phyloP scores from a whole-genome alignment of 1,284 basidiomycete species.

The Tilletia indica region DNA sequence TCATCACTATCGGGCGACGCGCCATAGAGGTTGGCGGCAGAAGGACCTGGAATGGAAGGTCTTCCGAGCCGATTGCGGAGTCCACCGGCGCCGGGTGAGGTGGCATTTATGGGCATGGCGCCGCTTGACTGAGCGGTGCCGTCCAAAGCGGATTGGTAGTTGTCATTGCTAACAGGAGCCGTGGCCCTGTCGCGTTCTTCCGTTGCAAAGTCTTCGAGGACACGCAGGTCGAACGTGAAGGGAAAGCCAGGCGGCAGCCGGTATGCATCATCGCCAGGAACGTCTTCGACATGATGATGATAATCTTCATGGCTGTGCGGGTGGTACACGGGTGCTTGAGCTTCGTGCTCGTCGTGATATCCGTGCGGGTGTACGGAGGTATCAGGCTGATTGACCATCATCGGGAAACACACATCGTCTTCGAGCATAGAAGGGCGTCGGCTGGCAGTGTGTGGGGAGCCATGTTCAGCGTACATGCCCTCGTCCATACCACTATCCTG shows the following conservation, averaged over 20 bases:
- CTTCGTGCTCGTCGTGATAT: conserved; percentile 20
- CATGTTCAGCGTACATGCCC: conserved; percentile 17
- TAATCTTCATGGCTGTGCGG: conserved; percentile 12
- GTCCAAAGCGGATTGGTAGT: neutral
- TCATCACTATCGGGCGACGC: conserved; percentile 49
- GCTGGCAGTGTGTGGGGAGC: conserved; percentile 30
- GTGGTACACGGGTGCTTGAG: neutral
- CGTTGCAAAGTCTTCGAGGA: conserved; percentile 46
- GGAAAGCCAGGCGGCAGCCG: conserved; percentile 45
- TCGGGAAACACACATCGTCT: conserved; percentile 55
- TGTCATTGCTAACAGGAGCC: neutral
- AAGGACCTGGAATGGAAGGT: neutral
- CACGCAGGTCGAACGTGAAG: conserved; percentile 48
- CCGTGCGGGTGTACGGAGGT: neutral
- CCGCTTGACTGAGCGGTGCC: neutral
- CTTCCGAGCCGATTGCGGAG: conserved; percentile 13
- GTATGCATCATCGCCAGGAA: conserved; percentile 3
- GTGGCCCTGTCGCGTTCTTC: conserved; percentile 45
- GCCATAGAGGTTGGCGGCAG: conserved; percentile 29
- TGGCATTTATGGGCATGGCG: conserved; percentile 1
- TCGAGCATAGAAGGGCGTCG: conserved; percentile 37
- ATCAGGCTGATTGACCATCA: conserved; percentile 22
- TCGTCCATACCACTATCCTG: conserved; percentile 20
- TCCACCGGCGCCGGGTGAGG: neutral
- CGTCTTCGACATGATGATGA: conserved; percentile 20